Base-by-base conservation (phyloP, 345 rosid species). In the Acer saccharum region DNA sequence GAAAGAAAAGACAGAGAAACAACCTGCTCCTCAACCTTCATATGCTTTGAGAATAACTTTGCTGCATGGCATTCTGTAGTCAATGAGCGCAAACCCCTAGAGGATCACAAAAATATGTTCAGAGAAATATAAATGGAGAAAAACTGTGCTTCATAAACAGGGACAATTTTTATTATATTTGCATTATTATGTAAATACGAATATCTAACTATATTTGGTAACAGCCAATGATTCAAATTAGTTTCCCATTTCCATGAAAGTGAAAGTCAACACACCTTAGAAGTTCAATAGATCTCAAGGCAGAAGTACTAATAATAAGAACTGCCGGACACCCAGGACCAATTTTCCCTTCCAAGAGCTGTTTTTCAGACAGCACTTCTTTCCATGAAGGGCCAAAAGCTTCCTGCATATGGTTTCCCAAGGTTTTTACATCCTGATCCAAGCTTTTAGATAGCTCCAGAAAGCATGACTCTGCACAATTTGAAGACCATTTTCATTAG, bases 11-110 rank as follows among this genome's bases (percentile, higher is more conserved):
- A 73, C 12, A 23, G 79, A 75, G 54, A 78, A 69, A 25, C 72
- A 83, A 92, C 98, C 96, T 95, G 98, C 74, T 95, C 98, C 77
- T 92, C 97, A 23, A 95, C 84, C 80, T 92, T 95, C 91, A 93
- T 87, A 72, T 95, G 96, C 89, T 93, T 95, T 23, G 99, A 87
- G 81, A 95, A 92, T 70, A 95, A 76, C 84, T 95, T 95, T 32
- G 83, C 91, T 7, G 90, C 90, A 70, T 74, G 89, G 70, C 99
- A 95, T 81, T 90, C 89, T 83, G 62, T 89, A 21, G 98, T 92
- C 80, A 92, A 69, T 0, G 87, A 86, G 54, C 86, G 87, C 72
- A 91, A 83, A 58, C 91, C 94, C 91, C 98, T 95, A 78, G 32
- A 78, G 18, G 61, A 41, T 18, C 21, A 81, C 0, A 74, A 76